Evolutionary conservation across 768 basidiomycete species (phyloP).

Genomic region (Ephemerocybe angulata): DNA sequence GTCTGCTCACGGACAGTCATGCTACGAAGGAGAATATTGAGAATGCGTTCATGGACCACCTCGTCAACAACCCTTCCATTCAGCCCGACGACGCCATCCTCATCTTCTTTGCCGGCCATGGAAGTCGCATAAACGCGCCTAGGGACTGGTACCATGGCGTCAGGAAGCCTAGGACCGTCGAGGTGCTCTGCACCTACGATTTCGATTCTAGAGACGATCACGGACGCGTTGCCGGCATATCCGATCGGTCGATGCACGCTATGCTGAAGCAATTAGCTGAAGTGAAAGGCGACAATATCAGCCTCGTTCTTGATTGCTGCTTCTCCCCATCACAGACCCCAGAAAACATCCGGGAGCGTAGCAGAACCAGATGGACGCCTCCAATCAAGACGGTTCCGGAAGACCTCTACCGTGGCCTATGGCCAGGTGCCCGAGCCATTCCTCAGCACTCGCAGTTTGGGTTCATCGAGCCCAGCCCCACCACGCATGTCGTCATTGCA

Average conservation of each 20-base stretch:
- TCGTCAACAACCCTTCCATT: conserved; percentile 59
- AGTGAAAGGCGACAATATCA: conserved; percentile 66
- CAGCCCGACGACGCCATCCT: conserved; percentile 60
- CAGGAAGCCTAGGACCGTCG: conserved; percentile 34
- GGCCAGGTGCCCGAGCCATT: conserved; percentile 44
- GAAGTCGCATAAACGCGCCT: conserved; percentile 55
- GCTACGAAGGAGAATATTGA: conserved; percentile 64
- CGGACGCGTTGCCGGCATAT: conserved; percentile 55
- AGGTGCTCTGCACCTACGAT: conserved; percentile 66
- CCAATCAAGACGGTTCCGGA: conserved; percentile 50
- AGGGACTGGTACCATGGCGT: conserved; percentile 53
- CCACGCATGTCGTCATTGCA: conserved; percentile 52
- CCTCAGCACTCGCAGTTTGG: conserved; percentile 34
- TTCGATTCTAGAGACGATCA: conserved; percentile 48
- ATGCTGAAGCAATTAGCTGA: conserved; percentile 55
- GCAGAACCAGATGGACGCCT: conserved; percentile 56
- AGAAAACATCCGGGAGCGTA: conserved; percentile 40
- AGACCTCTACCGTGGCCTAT: conserved; percentile 53
- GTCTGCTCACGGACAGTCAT: conserved; percentile 51
- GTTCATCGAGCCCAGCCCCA: conserved; percentile 39
- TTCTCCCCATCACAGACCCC: conserved; percentile 45
- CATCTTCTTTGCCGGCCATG: conserved; percentile 74
- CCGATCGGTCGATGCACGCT: conserved; percentile 61
- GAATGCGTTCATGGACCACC: conserved; percentile 55
- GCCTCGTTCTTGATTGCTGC: conserved; percentile 63